phyloP scores from a whole-genome alignment of 306 rosid genomes.

The Medicago lupulina region DNA sequence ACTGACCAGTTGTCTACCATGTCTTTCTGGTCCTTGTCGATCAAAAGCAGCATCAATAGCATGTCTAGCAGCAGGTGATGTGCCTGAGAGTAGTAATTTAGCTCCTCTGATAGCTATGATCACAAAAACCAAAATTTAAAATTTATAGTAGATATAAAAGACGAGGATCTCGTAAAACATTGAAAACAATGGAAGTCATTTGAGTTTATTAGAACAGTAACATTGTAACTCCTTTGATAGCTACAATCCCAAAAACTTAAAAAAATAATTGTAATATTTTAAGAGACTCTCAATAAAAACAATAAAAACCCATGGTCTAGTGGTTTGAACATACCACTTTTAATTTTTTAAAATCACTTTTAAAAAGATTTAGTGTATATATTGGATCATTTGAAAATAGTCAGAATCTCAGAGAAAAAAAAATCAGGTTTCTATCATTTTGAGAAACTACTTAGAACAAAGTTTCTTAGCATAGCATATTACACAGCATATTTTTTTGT shows the following conservation, averaged over 20 bases:
- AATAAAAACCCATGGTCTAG: neutral
- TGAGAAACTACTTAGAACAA: neutral
- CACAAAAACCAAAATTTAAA: constrained; percentile 34
- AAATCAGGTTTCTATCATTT: neutral
- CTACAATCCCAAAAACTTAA: constrained; percentile 42
- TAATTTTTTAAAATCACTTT: neutral
- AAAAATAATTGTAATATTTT: constrained; percentile 9
- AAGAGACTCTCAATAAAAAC: constrained; percentile 6
- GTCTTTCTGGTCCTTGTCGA: constrained; percentile 75
- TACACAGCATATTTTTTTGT: no score
- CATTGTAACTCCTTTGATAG: constrained; percentile 60
- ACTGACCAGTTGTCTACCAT: constrained; percentile 88
- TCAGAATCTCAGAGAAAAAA: neutral
- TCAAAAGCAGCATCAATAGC: constrained; percentile 75
- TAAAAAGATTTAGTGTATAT: neutral
- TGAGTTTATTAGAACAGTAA: constrained; percentile 56
- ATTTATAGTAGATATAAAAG: constrained; percentile 10
- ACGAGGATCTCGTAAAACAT: constrained; percentile 31
- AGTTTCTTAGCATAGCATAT: no score
- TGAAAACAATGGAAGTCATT: constrained; percentile 14
- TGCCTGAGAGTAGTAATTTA: constrained; percentile 60
- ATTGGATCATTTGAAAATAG: neutral
- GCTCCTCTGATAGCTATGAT: constrained; percentile 75
- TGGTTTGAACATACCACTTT: neutral
- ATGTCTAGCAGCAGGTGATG: constrained; percentile 75